Base-by-base conservation (phyloP, 306 rosid genomes). In the Cicer yamashitae region DNA sequence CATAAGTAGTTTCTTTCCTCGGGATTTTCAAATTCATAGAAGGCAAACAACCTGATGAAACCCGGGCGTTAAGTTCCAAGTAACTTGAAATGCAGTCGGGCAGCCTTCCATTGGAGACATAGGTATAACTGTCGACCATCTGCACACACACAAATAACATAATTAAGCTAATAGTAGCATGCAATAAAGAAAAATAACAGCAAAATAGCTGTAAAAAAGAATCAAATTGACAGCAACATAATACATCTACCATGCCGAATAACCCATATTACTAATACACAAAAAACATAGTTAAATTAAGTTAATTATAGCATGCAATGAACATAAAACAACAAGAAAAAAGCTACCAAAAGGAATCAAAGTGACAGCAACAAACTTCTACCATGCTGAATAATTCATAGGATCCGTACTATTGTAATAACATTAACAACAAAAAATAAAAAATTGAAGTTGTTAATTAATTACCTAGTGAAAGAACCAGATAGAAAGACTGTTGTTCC, bases 61-160 rank as follows among this genome's bases (percentile, higher is more conserved):
- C 53, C 93, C 96, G 0, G 91, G 88, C 2, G 76, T 51, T 53
- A 90, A 66, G 77, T 69, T 78, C 79, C 86, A 88, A 82, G 84
- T 54, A 73, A 81, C 93, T 73, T 90, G 90, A 87, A 90, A 88
- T 7, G 76, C 85, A 72, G 74, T 78, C 0, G 90, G 87, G 37
- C 60, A 64, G 57, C 93, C 88, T 79, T 90, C 93, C 70, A 80
- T 15, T 6, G 73, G 91, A 66, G 85, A 69, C 93, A 90, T 88
- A 4, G 82, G 88, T 68, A 88, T 76, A 78, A 14, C 56, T 5
- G 71, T 76, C 7, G 62, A 56, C 96, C 96, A 90, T 73, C 93
- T 90, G 86, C 17, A 38, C 62, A 82, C 1, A 74, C 8, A 78
- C 47, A 67, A 66, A 38, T 60, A 66, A 44, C 72, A 77, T 77